Evolutionary conservation across 805 yeast species (phyloP).

Genomic region (Wickerhamia fluorescens): DNA sequence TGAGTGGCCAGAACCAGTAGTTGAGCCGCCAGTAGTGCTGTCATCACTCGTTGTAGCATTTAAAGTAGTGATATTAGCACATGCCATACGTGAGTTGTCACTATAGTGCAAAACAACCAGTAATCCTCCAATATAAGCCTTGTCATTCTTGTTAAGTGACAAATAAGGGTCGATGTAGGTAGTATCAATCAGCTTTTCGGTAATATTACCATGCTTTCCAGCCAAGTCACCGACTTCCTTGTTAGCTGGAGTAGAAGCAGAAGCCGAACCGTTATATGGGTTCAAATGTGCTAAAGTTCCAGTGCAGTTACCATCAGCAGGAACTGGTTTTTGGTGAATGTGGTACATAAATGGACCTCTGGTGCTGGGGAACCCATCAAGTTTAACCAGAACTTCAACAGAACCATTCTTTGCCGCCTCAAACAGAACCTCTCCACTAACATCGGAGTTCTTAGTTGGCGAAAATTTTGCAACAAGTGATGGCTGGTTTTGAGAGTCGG

Average conservation of each 20-base stretch:
- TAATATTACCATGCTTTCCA: conserved; percentile 31
- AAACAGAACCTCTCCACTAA: conserved; percentile 26
- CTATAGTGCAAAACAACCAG: conserved; percentile 31
- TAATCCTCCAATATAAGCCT: conserved; percentile 20
- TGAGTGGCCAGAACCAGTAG: conserved; percentile 2
- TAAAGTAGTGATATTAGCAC: conserved; percentile 28
- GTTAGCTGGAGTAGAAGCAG: conserved; percentile 16
- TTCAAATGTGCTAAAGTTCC: conserved; percentile 31
- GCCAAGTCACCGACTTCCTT: conserved; percentile 34
- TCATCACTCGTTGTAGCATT: too few relatives aligned
- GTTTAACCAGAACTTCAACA: conserved; percentile 25
- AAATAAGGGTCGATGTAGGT: conserved; percentile 17
- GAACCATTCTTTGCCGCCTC: conserved; percentile 23
- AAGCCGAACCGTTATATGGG: conserved; percentile 28
- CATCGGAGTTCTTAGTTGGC: conserved; percentile 10
- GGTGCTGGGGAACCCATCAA: conserved; percentile 23
- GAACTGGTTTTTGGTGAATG: conserved; percentile 31
- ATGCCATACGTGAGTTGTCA: conserved; percentile 27
- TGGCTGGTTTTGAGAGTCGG: conserved; percentile 23
- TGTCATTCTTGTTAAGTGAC: conserved; percentile 16
- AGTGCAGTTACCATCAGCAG: conserved; percentile 24
- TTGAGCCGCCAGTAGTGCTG: conserved; percentile 1
- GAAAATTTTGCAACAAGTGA: conserved; percentile 22
- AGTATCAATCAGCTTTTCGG: conserved; percentile 18
- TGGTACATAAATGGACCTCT: conserved; percentile 38